phyloP scores from a whole-genome alignment of 371 early-diverging fungal genomes.

The Dinochytrium kinnereticum region DNA sequence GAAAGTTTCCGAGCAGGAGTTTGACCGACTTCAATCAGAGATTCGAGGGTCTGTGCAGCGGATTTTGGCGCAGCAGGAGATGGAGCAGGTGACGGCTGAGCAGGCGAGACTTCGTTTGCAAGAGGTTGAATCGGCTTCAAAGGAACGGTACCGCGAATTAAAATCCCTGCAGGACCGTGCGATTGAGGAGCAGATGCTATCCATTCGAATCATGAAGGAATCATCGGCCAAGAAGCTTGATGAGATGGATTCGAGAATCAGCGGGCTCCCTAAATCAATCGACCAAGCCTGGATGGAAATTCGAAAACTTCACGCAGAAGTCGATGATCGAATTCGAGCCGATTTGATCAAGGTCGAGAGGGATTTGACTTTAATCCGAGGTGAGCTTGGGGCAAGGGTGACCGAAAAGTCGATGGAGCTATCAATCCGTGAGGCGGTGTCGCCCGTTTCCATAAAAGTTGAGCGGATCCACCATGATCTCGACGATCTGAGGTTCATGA shows the following conservation, averaged over 20 bases:
- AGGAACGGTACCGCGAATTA: slow-evolving; percentile 35
- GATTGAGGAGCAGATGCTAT: slow-evolving; percentile 26
- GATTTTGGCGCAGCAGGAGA: slow-evolving; percentile 33
- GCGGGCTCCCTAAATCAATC: slow-evolving; percentile 24
- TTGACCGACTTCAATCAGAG: slow-evolving; percentile 30
- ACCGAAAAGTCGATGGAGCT: slow-evolving; percentile 23
- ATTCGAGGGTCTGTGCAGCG: slow-evolving; percentile 14
- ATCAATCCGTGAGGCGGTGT: slow-evolving; percentile 23
- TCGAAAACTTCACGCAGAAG: slow-evolving; percentile 23
- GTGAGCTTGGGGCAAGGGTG: slow-evolving; percentile 23
- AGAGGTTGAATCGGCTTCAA: slow-evolving; percentile 25
- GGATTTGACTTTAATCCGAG: slow-evolving; percentile 25
- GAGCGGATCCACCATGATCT: slow-evolving; percentile 27
- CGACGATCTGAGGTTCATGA: slow-evolving; percentile 20
- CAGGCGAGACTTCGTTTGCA: slow-evolving; percentile 19
- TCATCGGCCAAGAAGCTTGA: slow-evolving; percentile 30
- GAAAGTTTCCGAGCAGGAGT: slow-evolving; percentile 23
- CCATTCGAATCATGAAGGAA: slow-evolving; percentile 27
- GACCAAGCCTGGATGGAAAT: slow-evolving; percentile 34
- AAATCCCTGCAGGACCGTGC: slow-evolving; percentile 26
- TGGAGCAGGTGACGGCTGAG: slow-evolving; percentile 32
- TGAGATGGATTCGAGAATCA: slow-evolving; percentile 27
- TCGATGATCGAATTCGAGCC: slow-evolving; percentile 27
- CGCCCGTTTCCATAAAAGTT: slow-evolving; percentile 18
- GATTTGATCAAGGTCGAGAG: slow-evolving; percentile 29